phyloP scores from a whole-genome alignment of 495 filamentous ascomycete species.

The Neurospora sp. region DNA sequence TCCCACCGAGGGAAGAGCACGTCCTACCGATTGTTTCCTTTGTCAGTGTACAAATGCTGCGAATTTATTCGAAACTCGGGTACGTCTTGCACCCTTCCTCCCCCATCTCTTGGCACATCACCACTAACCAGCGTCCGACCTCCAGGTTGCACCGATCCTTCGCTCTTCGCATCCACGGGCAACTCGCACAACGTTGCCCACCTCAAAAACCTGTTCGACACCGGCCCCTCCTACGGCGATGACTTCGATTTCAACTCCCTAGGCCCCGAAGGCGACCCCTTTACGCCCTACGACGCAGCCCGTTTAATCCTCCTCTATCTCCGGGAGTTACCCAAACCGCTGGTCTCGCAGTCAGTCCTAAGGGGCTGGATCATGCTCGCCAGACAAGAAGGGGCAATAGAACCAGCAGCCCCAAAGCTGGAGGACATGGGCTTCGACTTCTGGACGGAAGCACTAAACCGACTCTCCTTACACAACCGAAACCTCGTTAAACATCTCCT shows the following conservation, averaged over 20 bases:
- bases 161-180: constrained; percentile 14
- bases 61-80: constrained; percentile 18
- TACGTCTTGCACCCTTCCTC: no score
- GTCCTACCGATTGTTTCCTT: constrained; percentile 16
- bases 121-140: neutral
- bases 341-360: constrained; percentile 14
- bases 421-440: constrained; percentile 23
- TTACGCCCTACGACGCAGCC: constrained; percentile 19
- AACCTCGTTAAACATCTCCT: constrained; percentile 20
- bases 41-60: constrained; percentile 21
- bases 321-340: constrained; percentile 15
- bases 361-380: constrained; percentile 20
- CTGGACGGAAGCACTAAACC: constrained; percentile 25
- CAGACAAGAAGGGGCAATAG: constrained; percentile 18
- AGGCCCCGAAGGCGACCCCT: constrained; percentile 7
- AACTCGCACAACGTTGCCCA: constrained; percentile 13
- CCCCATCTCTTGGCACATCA: no score
- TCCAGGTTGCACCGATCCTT: constrained; percentile 8
- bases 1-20: constrained; percentile 18
- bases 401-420: constrained; percentile 10
- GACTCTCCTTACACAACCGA: constrained; percentile 14
- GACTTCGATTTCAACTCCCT: constrained; percentile 11
- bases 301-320: constrained; percentile 18
- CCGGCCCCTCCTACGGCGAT: constrained; percentile 12
- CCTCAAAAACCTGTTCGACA: constrained; percentile 16